Percentiles rank a stretch among this genome's conserved stretches.
These are phyloP conservation scores for Trichosporon sp. DNA, from an alignment of 1,284 basidiomycete species.

Conservation along the genomic window DNA sequence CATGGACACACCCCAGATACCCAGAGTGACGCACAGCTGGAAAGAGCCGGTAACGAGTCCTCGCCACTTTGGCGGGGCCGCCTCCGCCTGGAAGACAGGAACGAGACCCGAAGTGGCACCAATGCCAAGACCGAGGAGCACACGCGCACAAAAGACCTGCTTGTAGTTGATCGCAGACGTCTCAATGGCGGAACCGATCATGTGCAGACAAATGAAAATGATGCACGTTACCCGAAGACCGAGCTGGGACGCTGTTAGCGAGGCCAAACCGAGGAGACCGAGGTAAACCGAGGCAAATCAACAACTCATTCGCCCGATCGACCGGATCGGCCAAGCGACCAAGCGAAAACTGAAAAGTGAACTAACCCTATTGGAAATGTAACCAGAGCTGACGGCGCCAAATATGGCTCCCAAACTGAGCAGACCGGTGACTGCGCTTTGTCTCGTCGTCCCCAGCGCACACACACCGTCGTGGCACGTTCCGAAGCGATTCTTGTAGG, in stretches of 20 bases:
- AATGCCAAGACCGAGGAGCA: constrained; percentile 47
- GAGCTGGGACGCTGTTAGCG: constrained; percentile 22
- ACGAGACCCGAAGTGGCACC: constrained; percentile 48
- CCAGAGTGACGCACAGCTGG: constrained; percentile 50
- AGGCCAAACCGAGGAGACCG: background rate
- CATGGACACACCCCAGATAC: constrained; percentile 49
- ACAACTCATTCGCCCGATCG: background rate
- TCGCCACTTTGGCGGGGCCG: constrained; percentile 33
- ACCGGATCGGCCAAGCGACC: background rate
- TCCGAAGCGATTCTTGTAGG: constrained; percentile 28
- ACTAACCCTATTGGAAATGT: constrained; percentile 33
- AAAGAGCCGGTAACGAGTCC: constrained; percentile 45
- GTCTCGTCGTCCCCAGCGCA: constrained; percentile 33
- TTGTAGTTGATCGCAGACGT: constrained; percentile 18
- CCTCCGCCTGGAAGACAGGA: constrained; percentile 50
- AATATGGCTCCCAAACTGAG: constrained; percentile 44
- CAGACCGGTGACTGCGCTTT: constrained; percentile 44
- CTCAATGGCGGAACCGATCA: constrained; percentile 48
- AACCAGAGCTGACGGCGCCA: constrained; percentile 42
- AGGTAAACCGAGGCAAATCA: background rate
- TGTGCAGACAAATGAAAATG: constrained; percentile 44
- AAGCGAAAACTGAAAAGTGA: too few species aligned
- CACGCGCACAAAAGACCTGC: constrained; percentile 46
- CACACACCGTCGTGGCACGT: constrained; percentile 24
- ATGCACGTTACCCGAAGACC: constrained; percentile 44